Evolutionary conservation across 2,329 filamentous ascomycete genomes (phyloP), one percentile per base, ranked within the genome.

Genomic region (Penicillium paneum): DNA sequence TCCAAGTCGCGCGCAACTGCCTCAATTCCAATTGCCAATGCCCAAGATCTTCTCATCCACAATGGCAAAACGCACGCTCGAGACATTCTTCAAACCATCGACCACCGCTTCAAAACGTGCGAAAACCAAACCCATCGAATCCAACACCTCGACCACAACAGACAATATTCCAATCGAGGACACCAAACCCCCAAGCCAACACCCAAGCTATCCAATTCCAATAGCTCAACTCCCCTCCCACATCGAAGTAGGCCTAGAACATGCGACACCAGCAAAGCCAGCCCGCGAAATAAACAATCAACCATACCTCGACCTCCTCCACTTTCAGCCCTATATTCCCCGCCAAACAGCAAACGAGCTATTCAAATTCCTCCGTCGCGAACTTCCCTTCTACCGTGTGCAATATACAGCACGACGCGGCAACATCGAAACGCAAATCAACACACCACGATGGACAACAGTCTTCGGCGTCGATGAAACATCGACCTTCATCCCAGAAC

Each of bases 351-450:
- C 83, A 19, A 77, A 78, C 3, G 76, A 82, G 4, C 71, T 91
- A 0, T 93, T 92, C 70, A 74, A 83, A 13, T 91, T 91, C 65
- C 78, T 93, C 1, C 83, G 89, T 1, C 72, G 78, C n/a, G 81
- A 88, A 56, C 73, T 93, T 1, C 87, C 87, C 8, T 92, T 91
- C 72, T 90, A 91, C 64, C 81, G 87, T 49, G 88, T 91, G 4
- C 80, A 84, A 62, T 91, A 91, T 64, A 84, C 79, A 31, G 89
- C 91, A 64, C 86, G 83, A 50, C 82, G 89, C 8, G 83, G 83
- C 3, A 80, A 82, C 1, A 71, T 82, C 1, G 80, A 85, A 51
- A 87, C 85, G 0, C 76, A 82, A 21, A 84, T 92, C 67, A 80
- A 78, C 62, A 83, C 82, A 3, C 81, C 81, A 5, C 78, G 83